Evolutionary conservation across 2,329 filamentous ascomycete genomes (phyloP).

Genomic region (Lasiodiplodia citricola): DNA sequence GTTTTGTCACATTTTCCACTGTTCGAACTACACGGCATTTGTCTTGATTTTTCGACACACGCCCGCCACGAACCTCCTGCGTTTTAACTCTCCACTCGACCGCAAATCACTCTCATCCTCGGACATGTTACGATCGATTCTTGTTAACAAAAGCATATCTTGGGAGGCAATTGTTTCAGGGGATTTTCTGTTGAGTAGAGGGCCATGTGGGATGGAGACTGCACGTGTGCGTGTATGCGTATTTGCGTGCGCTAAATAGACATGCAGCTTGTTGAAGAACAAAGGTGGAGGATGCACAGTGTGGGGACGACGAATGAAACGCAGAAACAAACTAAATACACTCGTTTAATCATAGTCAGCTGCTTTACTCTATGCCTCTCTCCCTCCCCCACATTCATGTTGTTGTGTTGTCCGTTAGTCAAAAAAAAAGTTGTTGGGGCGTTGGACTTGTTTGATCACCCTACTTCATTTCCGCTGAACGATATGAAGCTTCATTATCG

Average conservation of each 20-base stretch:
- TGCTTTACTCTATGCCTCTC: neutral
- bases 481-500: conserved; percentile 1
- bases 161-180: conserved; percentile 10
- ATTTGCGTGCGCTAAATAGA: conserved; percentile 9
- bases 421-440: neutral
- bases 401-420: neutral
- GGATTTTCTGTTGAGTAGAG: conserved; percentile 10
- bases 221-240: conserved; percentile 12
- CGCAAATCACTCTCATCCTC: conserved; percentile 3
- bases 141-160: conserved; percentile 21
- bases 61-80: neutral
- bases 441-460: conserved; percentile 17
- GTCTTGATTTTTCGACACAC: conserved; percentile 10
- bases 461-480: conserved; percentile 1
- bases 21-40: conserved; percentile 18
- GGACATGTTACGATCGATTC: conserved; percentile 9
- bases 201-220: neutral
- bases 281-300: conserved; percentile 11
- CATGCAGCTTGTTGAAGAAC: conserved; percentile 16
- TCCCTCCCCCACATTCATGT: neutral
- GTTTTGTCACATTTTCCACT: conserved; percentile 20
- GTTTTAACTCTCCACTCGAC: conserved; percentile 11
- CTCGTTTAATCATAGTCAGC: conserved; percentile 20
- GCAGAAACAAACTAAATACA: conserved; percentile 24
- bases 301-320: conserved; percentile 22